These are phyloP conservation scores for Myxozyma geophila DNA, from an alignment of 805 yeast genomes.

Conservation along the genomic window DNA sequence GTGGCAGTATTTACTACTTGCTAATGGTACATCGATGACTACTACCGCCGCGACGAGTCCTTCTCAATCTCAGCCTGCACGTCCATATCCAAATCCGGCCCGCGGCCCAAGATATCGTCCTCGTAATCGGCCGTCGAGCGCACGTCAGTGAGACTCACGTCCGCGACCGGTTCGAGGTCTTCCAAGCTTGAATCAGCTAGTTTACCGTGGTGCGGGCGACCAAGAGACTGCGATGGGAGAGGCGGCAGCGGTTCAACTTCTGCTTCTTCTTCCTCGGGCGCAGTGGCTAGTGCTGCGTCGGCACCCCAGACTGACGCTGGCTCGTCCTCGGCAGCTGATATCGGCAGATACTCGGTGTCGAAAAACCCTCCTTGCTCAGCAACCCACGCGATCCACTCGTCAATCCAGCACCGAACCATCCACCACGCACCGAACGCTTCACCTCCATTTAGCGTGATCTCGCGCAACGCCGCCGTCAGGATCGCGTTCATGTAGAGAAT, in stretches of 20 bases:
- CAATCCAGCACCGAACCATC: slow-evolving; percentile 73
- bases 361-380: slow-evolving; percentile 54
- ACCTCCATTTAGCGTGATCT: slow-evolving; percentile 62
- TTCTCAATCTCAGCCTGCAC: slow-evolving; percentile 26
- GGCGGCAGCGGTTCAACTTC: slow-evolving; percentile 10
- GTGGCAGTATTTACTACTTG: neutral
- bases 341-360: slow-evolving; percentile 21
- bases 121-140: slow-evolving; percentile 15
- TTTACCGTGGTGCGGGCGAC: neutral
- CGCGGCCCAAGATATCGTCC: slow-evolving; percentile 15
- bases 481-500: slow-evolving; percentile 58
- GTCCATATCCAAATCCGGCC: slow-evolving; percentile 19
- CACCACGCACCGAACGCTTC: slow-evolving; percentile 75
- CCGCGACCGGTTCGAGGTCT: slow-evolving; percentile 14
- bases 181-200: slow-evolving; percentile 12
- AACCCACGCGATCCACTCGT: slow-evolving; percentile 70
- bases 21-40: neutral
- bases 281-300: neutral
- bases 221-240: neutral
- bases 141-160: slow-evolving; percentile 9
- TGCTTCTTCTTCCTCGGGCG: slow-evolving; percentile 3
- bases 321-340: slow-evolving; percentile 2
- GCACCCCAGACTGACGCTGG: slow-evolving; percentile 4
- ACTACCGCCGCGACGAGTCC: slow-evolving; percentile 19
- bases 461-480: slow-evolving; percentile 63